Evolutionary conservation across 2,329 filamentous ascomycete species (phyloP).

Genomic region (Epichloe hybrida): DNA sequence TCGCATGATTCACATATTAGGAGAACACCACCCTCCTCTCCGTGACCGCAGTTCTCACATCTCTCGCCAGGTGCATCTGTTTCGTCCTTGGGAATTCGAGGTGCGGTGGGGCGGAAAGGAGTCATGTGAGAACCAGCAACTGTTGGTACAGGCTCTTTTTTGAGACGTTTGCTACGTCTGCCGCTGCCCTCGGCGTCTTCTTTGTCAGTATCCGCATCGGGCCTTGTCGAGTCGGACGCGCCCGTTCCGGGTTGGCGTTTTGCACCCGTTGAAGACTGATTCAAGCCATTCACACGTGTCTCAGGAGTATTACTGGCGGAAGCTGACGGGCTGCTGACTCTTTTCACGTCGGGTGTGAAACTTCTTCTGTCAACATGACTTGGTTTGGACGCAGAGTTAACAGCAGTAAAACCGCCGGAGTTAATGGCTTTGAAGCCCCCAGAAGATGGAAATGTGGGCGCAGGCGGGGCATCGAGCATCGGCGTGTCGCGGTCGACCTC

Average conservation of each 20-base stretch:
- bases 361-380: conserved; percentile 49
- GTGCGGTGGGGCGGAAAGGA: conserved; percentile 70
- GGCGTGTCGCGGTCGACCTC: conserved; percentile 34
- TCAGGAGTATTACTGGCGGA: conserved; percentile 54
- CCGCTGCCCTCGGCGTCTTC: conserved; percentile 54
- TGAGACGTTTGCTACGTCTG: conserved; percentile 81
- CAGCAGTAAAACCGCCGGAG: conserved; percentile 54
- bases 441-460: conserved; percentile 19
- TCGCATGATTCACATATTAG: conserved; percentile 88
- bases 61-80: conserved; percentile 38
- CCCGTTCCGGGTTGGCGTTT: conserved; percentile 61
- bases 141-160: conserved; percentile 73
- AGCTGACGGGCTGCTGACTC: conserved; percentile 46
- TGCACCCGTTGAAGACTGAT: conserved; percentile 41
- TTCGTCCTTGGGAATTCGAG: conserved; percentile 47
- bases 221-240: conserved; percentile 30
- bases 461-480: conserved; percentile 31
- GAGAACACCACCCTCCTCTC: conserved; percentile 58
- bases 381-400: conserved; percentile 56
- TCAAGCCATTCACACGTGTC: conserved; percentile 40
- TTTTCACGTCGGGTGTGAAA: conserved; percentile 47
- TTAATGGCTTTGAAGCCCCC: conserved; percentile 22
- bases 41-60: conserved; percentile 77
- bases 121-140: conserved; percentile 97
- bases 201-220: conserved; percentile 33